phyloP scores from a whole-genome alignment of 2,329 filamentous ascomycete genomes.

The Trichoderma simmonsii region DNA sequence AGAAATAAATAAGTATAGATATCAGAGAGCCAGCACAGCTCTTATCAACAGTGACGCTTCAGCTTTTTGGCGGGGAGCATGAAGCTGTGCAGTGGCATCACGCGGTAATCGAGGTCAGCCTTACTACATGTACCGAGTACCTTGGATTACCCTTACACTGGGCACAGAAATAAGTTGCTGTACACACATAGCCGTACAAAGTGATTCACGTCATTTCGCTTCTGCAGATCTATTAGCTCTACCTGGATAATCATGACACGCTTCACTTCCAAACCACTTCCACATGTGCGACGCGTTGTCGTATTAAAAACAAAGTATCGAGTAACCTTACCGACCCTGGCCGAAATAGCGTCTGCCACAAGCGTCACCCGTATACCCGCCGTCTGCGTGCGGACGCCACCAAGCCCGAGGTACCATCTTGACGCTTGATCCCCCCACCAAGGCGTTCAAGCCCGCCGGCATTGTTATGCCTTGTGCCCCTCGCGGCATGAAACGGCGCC shows the following conservation, averaged over 20 bases:
- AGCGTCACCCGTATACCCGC: neutral
- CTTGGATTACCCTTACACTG: neutral
- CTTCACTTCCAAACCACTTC: neutral
- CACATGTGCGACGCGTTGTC: neutral
- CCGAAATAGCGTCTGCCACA: constrained; percentile 9
- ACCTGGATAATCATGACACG: neutral
- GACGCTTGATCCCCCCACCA: neutral
- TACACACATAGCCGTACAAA: neutral
- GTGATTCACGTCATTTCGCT: neutral
- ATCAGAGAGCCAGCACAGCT: neutral
- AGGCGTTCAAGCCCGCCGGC: neutral
- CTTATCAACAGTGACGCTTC: neutral
- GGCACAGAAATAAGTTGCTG: neutral
- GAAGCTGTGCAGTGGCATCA: neutral
- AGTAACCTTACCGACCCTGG: constrained; percentile 16
- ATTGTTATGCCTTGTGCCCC: neutral
- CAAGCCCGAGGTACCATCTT: neutral
- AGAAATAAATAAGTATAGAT: neutral
- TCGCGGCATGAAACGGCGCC: constrained; percentile 11
- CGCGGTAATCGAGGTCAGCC: neutral
- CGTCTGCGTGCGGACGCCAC: neutral
- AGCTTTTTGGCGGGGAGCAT: neutral
- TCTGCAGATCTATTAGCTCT: neutral
- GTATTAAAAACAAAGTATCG: constrained; percentile 7
- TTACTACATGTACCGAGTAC: neutral